These are phyloP conservation scores for Beauveria australis DNA, from an alignment of 2,329 filamentous ascomycete genomes.

Conservation along the genomic window DNA sequence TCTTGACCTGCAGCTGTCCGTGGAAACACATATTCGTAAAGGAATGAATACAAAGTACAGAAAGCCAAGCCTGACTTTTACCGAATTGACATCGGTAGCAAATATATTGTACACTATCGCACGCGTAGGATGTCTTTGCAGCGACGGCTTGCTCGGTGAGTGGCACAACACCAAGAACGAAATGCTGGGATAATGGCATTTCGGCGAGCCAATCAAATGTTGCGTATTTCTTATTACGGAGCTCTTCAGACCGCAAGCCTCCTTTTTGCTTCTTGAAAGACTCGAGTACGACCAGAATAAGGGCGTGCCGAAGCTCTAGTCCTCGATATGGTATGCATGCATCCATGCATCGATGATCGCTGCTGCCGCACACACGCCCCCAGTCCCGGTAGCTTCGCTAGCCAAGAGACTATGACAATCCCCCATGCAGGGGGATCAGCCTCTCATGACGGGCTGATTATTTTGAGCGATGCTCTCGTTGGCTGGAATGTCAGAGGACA, in stretches of 20 bases:
- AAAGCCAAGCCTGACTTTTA: no score
- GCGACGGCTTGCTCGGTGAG: neutral
- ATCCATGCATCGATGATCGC: neutral
- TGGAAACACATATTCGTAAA: no score
- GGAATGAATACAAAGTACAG: no score
- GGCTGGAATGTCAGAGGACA: neutral
- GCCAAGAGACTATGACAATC: neutral
- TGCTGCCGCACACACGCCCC: neutral
- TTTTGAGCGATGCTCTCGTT: neutral
- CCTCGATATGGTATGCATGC: neutral
- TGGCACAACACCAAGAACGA: neutral
- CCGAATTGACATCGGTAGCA: no score
- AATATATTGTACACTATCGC: no score
- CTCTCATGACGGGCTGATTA: constrained; percentile 5
- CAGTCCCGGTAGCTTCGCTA: neutral
- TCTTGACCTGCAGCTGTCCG: no score
- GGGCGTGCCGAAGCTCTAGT: neutral
- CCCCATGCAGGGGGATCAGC: neutral
- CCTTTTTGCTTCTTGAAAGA: neutral
- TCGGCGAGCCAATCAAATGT: neutral
- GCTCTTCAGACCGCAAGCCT: neutral
- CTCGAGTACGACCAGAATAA: neutral
- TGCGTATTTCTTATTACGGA: neutral
- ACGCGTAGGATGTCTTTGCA: neutral
- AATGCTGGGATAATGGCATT: neutral